Base-by-base conservation (phyloP, 169 alveolate genomes). In the Besnoitia besnoiti region DNA sequence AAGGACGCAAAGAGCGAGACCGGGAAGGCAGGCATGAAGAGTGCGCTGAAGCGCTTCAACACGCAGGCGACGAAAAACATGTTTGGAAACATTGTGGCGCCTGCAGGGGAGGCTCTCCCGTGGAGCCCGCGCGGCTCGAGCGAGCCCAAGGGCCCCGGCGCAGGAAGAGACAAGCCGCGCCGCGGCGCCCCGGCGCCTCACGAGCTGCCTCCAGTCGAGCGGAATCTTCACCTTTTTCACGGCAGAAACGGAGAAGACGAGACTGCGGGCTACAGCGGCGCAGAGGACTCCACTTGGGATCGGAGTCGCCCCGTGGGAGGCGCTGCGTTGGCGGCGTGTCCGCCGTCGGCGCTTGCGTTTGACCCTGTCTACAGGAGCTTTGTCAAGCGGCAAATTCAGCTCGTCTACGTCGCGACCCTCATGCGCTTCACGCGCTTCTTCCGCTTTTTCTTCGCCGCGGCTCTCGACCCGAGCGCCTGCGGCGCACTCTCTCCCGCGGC, bases 351-450 rank as follows among this genome's bases (percentile, higher is more conserved):
- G 35, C 35, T 77, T 39, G 61, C 59, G 61, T 77, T 77, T 55
- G 94, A 79, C 27, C 90, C 91, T n/a, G 94, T 90, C 76, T 90
- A 55, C 35, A 85, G 73, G 75, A 67, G 85, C 55, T 90, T 90
- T 35, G 85, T 90, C 19, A 49, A 80, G 79, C 85, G 94, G 76
- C 94, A 90, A 85, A 85, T 90, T 39, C 94, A 82, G 67, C 90
- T 90, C 42, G 91, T 90, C 44, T 44, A 82, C 47, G 85, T 79
- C 14, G 84, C 91, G 8, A 89, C 90, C 59, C 90, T 80, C 12
- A 8, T 85, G 8, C 94, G 94, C 50, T 90, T 88, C 59, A 35
- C 85, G 49, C 90, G 94, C 10, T 88, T 90, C 50, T n/a, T 90
- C 67, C 85, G 85, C 44, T 80, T 82, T 46, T 62, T 90, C 73